phyloP scores from a whole-genome alignment of 2,329 filamentous ascomycete species.

The Pyrenophora teres region DNA sequence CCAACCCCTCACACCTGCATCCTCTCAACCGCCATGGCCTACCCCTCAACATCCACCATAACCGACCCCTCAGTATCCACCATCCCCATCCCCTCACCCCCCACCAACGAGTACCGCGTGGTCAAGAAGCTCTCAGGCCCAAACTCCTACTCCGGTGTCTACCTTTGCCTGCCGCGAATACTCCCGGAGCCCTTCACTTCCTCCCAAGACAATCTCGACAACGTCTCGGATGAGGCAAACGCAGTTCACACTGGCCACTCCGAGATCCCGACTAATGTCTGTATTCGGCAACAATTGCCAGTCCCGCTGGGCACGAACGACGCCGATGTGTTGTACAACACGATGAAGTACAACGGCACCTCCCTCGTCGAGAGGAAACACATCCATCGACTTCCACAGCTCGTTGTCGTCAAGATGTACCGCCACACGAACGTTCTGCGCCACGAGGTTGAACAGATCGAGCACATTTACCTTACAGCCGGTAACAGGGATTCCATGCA shows the following conservation, averaged over 20 bases:
- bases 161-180: slow-evolving; percentile 13
- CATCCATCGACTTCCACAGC: background rate
- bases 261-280: background rate
- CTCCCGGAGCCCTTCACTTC: background rate
- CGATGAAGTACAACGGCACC: background rate
- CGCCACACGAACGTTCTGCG: background rate
- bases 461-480: background rate
- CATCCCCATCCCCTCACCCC: background rate
- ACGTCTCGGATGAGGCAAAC: background rate
- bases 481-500: background rate
- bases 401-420: slow-evolving; percentile 8
- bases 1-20: no score
- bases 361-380: background rate
- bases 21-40: no score
- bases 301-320: background rate
- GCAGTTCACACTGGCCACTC: background rate
- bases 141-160: background rate
- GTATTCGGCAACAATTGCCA: slow-evolving; percentile 1
- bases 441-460: background rate
- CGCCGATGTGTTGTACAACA: background rate
- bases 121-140: slow-evolving; percentile 2
- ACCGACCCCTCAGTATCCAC: background rate
- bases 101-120: slow-evolving; percentile 10
- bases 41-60: no score
- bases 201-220: background rate